Conservation (phyloP, 805 yeast genomes). For the Yarrowia bubula region DNA sequence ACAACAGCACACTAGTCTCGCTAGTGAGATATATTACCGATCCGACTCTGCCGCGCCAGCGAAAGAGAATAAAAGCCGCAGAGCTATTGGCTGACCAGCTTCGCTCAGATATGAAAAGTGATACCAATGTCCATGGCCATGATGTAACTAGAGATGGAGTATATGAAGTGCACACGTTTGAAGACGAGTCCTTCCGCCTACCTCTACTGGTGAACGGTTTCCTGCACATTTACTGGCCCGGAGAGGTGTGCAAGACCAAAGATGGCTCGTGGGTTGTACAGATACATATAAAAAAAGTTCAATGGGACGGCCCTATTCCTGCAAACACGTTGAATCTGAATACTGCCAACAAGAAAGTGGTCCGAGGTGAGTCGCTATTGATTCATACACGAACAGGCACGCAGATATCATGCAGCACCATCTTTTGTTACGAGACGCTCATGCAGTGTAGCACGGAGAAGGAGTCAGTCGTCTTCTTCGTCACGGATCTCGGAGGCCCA, state of each 20-base stretch:
- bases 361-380: neutral
- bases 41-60: neutral
- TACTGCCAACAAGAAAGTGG: neutral
- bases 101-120: neutral
- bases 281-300: slow-evolving; percentile 4
- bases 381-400: neutral
- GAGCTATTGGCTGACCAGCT: neutral
- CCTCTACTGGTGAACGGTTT: neutral
- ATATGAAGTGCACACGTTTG: neutral
- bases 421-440: slow-evolving; percentile 6
- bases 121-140: neutral
- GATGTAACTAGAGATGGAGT: neutral
- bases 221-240: slow-evolving; percentile 9
- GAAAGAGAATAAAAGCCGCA: neutral
- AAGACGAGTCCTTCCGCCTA: neutral
- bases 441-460: slow-evolving; percentile 12
- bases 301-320: neutral
- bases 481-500: neutral
- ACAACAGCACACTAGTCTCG: neutral
- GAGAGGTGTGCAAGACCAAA: neutral
- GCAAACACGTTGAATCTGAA: neutral
- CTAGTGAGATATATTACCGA: neutral
- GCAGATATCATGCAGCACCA: neutral
- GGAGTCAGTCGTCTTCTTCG: neutral
- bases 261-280: slow-evolving; percentile 7